A percentile compares a stretch with the other conserved stretches of the same genome.
These are phyloP conservation scores for Umbilicus rupestris DNA, from an alignment of 164 flowering plant species.

Conservation along the genomic window DNA sequence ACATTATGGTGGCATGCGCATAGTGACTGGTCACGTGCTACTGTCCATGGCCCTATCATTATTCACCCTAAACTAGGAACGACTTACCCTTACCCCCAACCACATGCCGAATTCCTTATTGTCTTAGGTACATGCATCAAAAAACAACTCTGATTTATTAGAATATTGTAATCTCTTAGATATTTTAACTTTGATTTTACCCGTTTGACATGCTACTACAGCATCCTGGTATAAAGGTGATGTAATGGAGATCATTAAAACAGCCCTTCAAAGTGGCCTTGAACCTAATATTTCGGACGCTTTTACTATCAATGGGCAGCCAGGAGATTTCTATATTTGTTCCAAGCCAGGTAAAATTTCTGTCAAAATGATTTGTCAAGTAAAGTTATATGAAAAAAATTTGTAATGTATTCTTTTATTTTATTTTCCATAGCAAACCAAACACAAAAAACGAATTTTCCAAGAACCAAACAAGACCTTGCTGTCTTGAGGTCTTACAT, in stretches of 20 bases:
- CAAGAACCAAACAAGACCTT: too few species aligned
- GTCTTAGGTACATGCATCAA: neutral
- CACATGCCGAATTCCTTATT: neutral
- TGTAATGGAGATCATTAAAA: neutral
- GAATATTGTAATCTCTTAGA: too few species aligned
- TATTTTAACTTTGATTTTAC: neutral
- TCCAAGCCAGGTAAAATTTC: conserved; percentile 9
- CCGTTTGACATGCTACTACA: neutral
- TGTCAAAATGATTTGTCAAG: too few species aligned
- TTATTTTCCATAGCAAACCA: too few species aligned
- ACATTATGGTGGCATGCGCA: conserved; percentile 5
- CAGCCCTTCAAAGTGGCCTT: neutral
- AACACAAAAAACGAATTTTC: too few species aligned
- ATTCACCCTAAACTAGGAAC: neutral
- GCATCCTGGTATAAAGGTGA: conserved; percentile 8
- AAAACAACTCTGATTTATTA: neutral
- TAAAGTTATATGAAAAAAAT: too few species aligned
- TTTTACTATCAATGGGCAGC: conserved; percentile 6
- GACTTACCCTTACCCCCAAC: neutral
- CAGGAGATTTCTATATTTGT: conserved; percentile 6
- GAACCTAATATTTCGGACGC: conserved; percentile 6
- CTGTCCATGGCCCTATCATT: neutral
- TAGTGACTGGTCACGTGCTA: conserved; percentile 1
- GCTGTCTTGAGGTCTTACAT: too few species aligned
- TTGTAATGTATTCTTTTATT: too few species aligned